A percentile compares a stretch with the other conserved stretches of the same genome.
phyloP scores from a whole-genome alignment of 345 rosid genomes.

The Dovyalis caffra region DNA sequence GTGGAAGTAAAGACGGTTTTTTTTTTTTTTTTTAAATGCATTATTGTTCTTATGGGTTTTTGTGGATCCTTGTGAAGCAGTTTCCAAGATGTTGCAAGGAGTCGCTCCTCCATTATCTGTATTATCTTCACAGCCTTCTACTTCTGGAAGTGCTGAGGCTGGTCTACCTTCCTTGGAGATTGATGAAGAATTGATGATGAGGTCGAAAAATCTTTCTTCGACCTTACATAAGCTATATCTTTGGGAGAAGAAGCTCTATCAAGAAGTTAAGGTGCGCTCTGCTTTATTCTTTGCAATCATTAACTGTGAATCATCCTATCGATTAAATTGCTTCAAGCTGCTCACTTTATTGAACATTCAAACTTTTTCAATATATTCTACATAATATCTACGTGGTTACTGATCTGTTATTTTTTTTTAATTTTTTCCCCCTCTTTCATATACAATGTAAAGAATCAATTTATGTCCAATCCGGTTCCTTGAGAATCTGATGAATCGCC shows the following conservation, averaged over 20 bases:
- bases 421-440: background rate
- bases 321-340: background rate
- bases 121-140: conserved; percentile 52
- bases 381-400: background rate
- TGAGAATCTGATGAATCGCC: background rate
- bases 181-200: conserved; percentile 67
- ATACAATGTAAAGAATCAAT: background rate
- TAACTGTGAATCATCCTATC: background rate
- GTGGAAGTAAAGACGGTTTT: no score
- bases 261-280: conserved; percentile 80
- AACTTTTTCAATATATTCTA: background rate
- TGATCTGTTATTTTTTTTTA: no score
- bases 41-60: background rate
- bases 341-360: background rate
- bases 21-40: background rate
- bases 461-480: background rate
- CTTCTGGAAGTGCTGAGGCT: conserved; percentile 49
- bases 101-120: conserved; percentile 54
- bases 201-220: conserved; percentile 79
- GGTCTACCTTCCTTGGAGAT: conserved; percentile 45
- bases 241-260: conserved; percentile 94
- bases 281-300: background rate
- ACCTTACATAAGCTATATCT: conserved; percentile 77
- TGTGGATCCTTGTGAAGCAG: conserved; percentile 37
- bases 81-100: conserved; percentile 61